These are phyloP conservation scores for Ophiocordyceps sinensis DNA, from an alignment of 2,329 filamentous ascomycete species.

Conservation along the genomic window DNA sequence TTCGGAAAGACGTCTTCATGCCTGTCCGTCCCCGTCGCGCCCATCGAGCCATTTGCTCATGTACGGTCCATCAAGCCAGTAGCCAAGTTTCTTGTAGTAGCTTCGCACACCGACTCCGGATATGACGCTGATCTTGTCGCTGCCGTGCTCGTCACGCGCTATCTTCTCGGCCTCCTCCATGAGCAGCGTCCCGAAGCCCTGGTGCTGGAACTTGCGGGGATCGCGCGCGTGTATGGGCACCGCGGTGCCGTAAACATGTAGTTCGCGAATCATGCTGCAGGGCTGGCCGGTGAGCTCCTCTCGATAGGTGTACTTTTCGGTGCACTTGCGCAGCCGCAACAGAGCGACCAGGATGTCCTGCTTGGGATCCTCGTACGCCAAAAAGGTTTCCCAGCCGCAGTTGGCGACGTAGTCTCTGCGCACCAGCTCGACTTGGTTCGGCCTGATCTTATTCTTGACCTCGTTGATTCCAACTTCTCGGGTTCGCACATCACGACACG, in stretches of 20 bases:
- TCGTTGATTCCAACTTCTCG: slow-evolving; percentile 97
- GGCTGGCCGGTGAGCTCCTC: slow-evolving; percentile 75
- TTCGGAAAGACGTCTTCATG: background rate
- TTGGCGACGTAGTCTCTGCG: slow-evolving; percentile 90
- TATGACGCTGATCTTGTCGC: slow-evolving; percentile 88
- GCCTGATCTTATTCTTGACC: slow-evolving; percentile 96
- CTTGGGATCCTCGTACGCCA: slow-evolving; percentile 96
- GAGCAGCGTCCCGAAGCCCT: slow-evolving; percentile 85
- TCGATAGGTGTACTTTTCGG: slow-evolving; percentile 80
- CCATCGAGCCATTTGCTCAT: slow-evolving; percentile 54
- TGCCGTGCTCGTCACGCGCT: slow-evolving; percentile 85
- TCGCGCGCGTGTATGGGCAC: slow-evolving; percentile 96
- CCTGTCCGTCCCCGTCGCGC: slow-evolving; percentile 9
- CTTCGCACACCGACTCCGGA: slow-evolving; percentile 93
- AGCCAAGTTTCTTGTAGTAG: slow-evolving; percentile 88
- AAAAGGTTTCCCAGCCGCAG: slow-evolving; percentile 95
- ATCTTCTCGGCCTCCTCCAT: slow-evolving; percentile 99
- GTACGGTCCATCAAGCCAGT: slow-evolving; percentile 85
- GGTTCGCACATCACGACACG: slow-evolving; percentile 89
- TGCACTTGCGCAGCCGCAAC: slow-evolving; percentile 80
- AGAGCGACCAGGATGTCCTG: slow-evolving; percentile 94
- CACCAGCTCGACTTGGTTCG: slow-evolving; percentile 89
- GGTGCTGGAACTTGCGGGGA: slow-evolving; percentile 94
- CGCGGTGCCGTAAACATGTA: slow-evolving; percentile 93
- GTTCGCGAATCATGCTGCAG: slow-evolving; percentile 80